These are phyloP conservation scores for Hyphodiscus sp. DNA, from an alignment of 2,329 filamentous ascomycete species.

Conservation along the genomic window DNA sequence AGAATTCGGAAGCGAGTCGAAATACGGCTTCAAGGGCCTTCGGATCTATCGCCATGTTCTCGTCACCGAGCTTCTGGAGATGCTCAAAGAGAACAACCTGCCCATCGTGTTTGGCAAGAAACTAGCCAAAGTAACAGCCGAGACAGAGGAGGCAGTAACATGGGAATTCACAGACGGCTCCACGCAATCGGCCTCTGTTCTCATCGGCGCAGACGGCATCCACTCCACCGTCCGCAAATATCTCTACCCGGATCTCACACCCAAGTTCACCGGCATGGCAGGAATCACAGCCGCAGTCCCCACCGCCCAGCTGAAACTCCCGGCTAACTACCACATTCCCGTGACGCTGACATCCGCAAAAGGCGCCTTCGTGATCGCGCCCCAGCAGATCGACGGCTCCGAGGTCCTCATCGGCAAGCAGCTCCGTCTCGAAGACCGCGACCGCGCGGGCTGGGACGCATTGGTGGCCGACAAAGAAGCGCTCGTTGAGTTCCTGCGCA, in stretches of 20 bases:
- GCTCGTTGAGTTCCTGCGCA: slow-evolving; percentile 31
- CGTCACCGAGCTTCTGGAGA: slow-evolving; percentile 40
- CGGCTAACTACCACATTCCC: slow-evolving; percentile 15
- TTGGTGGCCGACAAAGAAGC: slow-evolving; percentile 35
- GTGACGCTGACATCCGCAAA: slow-evolving; percentile 14
- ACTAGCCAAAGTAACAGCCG: slow-evolving; percentile 37
- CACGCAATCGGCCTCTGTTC: slow-evolving; percentile 33
- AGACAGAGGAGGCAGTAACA: slow-evolving; percentile 35
- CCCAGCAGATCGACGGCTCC: slow-evolving; percentile 41
- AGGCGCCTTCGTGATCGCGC: slow-evolving; percentile 45
- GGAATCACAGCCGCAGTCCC: slow-evolving; percentile 30
- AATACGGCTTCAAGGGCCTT: slow-evolving; percentile 47
- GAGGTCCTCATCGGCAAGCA: slow-evolving; percentile 44
- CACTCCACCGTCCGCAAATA: slow-evolving; percentile 48
- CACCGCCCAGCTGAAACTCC: slow-evolving; percentile 17
- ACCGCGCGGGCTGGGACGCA: slow-evolving; percentile 37
- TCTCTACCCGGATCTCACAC: slow-evolving; percentile 41
- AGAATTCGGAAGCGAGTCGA: slow-evolving; percentile 40
- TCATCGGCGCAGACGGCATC: slow-evolving; percentile 55
- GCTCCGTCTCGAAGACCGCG: slow-evolving; percentile 31
- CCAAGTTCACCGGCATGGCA: slow-evolving; percentile 44
- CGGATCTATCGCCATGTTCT: slow-evolving; percentile 48
- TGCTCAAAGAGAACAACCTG: slow-evolving; percentile 36
- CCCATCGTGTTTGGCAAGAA: slow-evolving; percentile 41
- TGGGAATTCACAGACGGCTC: slow-evolving; percentile 44